Percentiles rank a stretch among this genome's conserved stretches.
Evolutionary conservation across 129 eudicot species (phyloP).

Genomic region (Flaveria ramosissima): DNA sequence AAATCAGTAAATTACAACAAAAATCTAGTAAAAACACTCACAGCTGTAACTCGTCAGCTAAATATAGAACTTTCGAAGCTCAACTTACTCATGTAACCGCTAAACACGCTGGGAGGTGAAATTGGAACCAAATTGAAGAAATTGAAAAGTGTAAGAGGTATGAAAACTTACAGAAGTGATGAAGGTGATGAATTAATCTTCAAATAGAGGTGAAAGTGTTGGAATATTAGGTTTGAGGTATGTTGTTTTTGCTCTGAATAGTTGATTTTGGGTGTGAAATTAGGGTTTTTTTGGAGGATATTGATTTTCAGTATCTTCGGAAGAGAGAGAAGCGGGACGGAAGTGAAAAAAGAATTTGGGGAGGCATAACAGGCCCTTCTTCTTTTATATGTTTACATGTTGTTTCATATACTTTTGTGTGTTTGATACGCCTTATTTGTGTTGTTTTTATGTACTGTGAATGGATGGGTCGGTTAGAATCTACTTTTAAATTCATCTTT

Average conservation of each 20-base stretch:
- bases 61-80: background rate
- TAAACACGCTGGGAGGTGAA: background rate
- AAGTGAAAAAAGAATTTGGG: conserved; percentile 12
- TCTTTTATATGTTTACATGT: conserved; percentile 29
- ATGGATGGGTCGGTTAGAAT: too few relatives aligned
- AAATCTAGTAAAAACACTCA: background rate
- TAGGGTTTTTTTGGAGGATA: conserved; percentile 36
- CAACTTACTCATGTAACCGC: conserved; percentile 9
- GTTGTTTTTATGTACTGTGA: too few relatives aligned
- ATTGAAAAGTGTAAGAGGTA: background rate
- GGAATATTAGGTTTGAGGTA: background rate
- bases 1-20: background rate
- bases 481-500: too few relatives aligned
- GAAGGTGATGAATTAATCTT: conserved; percentile 11
- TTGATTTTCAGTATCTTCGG: conserved; percentile 24
- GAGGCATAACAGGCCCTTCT: conserved; percentile 38
- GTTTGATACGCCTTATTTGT: too few relatives aligned
- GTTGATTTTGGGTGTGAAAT: background rate
- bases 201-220: conserved; percentile 2
- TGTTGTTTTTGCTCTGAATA: background rate
- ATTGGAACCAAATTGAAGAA: background rate
- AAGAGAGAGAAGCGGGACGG: conserved; percentile 48
- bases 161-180: conserved; percentile 31
- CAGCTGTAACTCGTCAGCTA: conserved; percentile 7
- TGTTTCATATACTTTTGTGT: too few relatives aligned